Evolutionary conservation across 805 yeast genomes (phyloP).

Genomic region (Lachancea dasiensis): DNA sequence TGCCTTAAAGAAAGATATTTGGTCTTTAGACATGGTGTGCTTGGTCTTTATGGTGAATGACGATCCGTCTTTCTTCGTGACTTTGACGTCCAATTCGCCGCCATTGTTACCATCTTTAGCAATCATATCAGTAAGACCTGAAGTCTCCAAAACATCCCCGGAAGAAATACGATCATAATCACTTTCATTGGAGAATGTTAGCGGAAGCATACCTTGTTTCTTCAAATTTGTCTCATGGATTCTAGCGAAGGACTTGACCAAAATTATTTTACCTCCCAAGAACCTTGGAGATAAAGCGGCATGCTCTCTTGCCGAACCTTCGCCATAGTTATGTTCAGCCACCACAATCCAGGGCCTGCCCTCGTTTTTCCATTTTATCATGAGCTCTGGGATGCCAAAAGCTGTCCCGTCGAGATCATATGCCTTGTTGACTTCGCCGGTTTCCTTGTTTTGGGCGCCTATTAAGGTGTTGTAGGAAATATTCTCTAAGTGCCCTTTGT

Average conservation of each 20-base stretch:
- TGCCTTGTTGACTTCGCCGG: constrained; percentile 90
- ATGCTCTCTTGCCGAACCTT: constrained; percentile 98
- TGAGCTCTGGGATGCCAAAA: constrained; percentile 86
- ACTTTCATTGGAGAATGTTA: constrained; percentile 82
- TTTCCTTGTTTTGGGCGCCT: constrained; percentile 95
- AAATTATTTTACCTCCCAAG: constrained; percentile 82
- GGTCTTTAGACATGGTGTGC: constrained; percentile 97
- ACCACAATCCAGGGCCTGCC: constrained; percentile 86
- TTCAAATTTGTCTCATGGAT: constrained; percentile 97
- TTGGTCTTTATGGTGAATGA: constrained; percentile 64
- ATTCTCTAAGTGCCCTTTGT: constrained; percentile 95
- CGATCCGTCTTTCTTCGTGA: constrained; percentile 71
- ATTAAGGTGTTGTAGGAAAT: constrained; percentile 91
- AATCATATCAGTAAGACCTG: constrained; percentile 69
- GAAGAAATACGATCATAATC: constrained; percentile 80
- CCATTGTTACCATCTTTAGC: constrained; percentile 84
- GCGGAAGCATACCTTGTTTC: constrained; percentile 86
- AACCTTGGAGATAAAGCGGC: constrained; percentile 95
- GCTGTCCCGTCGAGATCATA: constrained; percentile 77
- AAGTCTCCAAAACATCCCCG: constrained; percentile 73
- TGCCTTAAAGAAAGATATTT: constrained; percentile 91
- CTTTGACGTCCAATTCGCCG: constrained; percentile 63
- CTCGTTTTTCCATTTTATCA: constrained; percentile 92
- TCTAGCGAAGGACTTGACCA: constrained; percentile 95
- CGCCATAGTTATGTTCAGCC: constrained; percentile 98